phyloP scores from a whole-genome alignment of 345 rosid genomes.

The Melastoma malabathricum region DNA sequence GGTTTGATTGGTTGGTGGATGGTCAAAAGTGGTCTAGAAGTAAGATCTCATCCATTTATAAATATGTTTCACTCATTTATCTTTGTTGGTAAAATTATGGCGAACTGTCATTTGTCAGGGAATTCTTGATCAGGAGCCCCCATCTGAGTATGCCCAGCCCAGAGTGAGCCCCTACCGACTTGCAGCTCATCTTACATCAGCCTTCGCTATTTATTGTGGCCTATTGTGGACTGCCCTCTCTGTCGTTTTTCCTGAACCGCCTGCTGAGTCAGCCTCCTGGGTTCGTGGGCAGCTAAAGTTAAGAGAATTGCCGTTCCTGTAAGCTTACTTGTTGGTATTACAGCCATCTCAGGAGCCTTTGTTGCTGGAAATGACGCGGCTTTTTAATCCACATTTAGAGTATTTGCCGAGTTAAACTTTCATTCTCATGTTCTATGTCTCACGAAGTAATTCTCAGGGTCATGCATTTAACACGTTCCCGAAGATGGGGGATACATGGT shows the following conservation, averaged over 20 bases:
- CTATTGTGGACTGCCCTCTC: constrained; percentile 93
- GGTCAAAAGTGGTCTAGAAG: constrained; percentile 99
- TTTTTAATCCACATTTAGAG: constrained; percentile 9
- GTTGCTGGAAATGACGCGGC: constrained; percentile 99
- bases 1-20: constrained; percentile 99
- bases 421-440: too few relatives aligned
- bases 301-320: constrained; percentile 73
- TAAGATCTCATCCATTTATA: constrained; percentile 10
- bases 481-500: constrained; percentile 87
- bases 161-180: constrained; percentile 93
- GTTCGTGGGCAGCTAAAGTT: constrained; percentile 71
- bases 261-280: constrained; percentile 72
- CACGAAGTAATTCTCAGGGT: constrained; percentile 30
- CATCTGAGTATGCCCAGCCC: constrained; percentile 73
- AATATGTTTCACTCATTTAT: not conserved
- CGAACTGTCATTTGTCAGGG: constrained; percentile 6
- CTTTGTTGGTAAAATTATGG: not conserved
- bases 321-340: constrained; percentile 66
- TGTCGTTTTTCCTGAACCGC: constrained; percentile 93
- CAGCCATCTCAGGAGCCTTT: constrained; percentile 89
- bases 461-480: constrained; percentile 86
- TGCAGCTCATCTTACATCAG: constrained; percentile 92
- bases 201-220: constrained; percentile 78
- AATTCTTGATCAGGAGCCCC: constrained; percentile 48
- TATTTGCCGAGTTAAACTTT: too few relatives aligned